Base-by-base conservation (phyloP, 805 yeast genomes). In the Cyberlindnera subsufficiens region DNA sequence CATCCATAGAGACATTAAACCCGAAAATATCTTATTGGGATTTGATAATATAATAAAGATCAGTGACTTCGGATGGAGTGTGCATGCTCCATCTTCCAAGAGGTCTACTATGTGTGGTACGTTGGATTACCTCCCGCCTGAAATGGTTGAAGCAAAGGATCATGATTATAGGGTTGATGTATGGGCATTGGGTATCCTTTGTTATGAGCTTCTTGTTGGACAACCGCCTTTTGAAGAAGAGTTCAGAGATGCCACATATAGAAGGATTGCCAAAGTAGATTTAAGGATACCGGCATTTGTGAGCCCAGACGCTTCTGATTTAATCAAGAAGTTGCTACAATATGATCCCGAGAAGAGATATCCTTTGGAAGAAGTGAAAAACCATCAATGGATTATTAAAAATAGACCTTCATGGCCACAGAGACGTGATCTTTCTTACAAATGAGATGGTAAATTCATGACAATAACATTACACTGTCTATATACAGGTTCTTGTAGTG, bases 11-110 rank as follows among this genome's bases (percentile, higher is more conserved):
- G 99, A 91, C 59, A 78, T 91, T 50, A 91, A 91, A 62, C 98
- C 98, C 0, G 98, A 93, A 59, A 91, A 91, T 55, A 85, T 91
- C 39, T 65, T 91, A 35, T 67, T 91, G 10, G 87, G 88, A 6
- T 74, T 80, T 46, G 78, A 86, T 56, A 86, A 89, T 49, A 76
- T 75, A 19, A 72, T 91, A 42, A 91, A 90, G 60, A 72, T 91
- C 32, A 83, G 96, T 16, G 99, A 91, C 64, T 91, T 93, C 60
- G 99, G 99, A 13, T 91, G 97, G 97, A 84, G 95, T 43, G 91
- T 90, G 3, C 49, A 79, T 51, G 74, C 85, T 0, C 77, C 78
- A 1, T 65, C 74, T 0, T 65, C 71, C 0, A 74, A 77, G 48
- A 68, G 96, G 55, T 71, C 79, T 14, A 91, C 98, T 0, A 75